A percentile compares a stretch with the other conserved stretches of the same genome.
Evolutionary conservation across 2,329 filamentous ascomycete genomes (phyloP).

Genomic region (Fusarium papillatum): DNA sequence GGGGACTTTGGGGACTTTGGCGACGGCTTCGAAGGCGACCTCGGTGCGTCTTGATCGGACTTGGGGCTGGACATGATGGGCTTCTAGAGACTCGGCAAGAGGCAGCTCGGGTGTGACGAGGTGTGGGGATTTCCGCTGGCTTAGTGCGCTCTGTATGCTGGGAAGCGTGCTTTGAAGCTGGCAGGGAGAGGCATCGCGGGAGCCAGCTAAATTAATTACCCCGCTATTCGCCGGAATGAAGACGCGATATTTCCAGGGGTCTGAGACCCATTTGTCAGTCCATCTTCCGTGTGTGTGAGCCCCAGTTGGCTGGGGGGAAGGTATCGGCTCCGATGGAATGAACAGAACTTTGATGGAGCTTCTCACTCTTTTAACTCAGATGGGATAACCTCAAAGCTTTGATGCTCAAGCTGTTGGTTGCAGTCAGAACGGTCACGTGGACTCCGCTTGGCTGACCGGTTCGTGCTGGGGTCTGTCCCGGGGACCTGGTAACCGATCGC

Average conservation of each 20-base stretch:
- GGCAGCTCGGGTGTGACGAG: not conserved
- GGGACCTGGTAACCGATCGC: not conserved
- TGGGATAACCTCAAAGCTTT: not conserved
- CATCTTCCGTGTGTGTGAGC: slow-evolving; percentile 21
- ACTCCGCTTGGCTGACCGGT: not conserved
- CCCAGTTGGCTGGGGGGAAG: not conserved
- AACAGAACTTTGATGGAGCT: not conserved
- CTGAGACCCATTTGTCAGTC: slow-evolving; percentile 1
- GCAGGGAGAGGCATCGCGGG: not conserved
- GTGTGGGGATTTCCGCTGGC: not conserved
- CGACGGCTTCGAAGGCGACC: not conserved
- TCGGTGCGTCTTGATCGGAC: not conserved
- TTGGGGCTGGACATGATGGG: slow-evolving; percentile 8
- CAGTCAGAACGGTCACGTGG: not conserved
- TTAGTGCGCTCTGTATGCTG: not conserved
- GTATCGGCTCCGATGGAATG: not conserved
- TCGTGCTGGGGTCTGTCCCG: not conserved
- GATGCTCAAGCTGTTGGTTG: not conserved
- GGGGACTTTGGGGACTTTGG: not conserved
- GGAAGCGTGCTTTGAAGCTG: not conserved
- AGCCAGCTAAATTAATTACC: not conserved
- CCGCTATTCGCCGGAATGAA: not conserved
- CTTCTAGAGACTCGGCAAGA: not conserved
- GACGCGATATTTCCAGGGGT: not conserved
- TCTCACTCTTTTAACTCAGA: not conserved